phyloP scores from a whole-genome alignment of 1,139 yeast genomes.

The Kazachstania sp. region DNA sequence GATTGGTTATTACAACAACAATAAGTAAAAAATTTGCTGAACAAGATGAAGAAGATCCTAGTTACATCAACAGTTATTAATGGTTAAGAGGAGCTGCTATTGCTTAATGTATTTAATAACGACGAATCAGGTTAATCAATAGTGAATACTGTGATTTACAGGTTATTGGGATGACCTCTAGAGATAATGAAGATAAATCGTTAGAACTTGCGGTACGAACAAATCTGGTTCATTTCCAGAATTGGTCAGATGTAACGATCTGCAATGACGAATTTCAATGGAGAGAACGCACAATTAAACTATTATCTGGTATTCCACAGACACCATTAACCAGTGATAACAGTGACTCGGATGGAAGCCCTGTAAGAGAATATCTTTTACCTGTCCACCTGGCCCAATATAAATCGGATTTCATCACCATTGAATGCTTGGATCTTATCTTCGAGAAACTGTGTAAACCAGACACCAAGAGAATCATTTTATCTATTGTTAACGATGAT shows the following conservation, averaged over 20 bases:
- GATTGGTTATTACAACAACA: too few relatives aligned
- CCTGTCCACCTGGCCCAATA: conserved; percentile 29
- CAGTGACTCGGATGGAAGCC: conserved; percentile 5
- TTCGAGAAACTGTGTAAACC: conserved; percentile 23
- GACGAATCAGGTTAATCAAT: too few relatives aligned
- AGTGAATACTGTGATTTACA: too few relatives aligned
- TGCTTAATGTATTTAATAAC: too few relatives aligned
- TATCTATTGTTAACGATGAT: conserved; percentile 54
- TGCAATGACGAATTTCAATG: conserved; percentile 11
- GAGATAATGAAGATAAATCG: conserved; percentile 5
- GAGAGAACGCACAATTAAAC: conserved; percentile 11
- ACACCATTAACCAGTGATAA: conserved; percentile 29
- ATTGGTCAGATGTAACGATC: conserved; percentile 43
- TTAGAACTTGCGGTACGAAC: conserved; percentile 22
- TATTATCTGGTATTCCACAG: conserved; percentile 30
- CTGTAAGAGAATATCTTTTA: conserved; percentile 22
- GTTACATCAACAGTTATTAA: too few relatives aligned
- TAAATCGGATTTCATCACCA: conserved; percentile 29
- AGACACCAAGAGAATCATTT: conserved; percentile 34
- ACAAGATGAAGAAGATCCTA: too few relatives aligned
- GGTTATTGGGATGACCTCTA: too few relatives aligned
- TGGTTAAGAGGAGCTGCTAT: too few relatives aligned
- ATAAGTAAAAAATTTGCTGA: too few relatives aligned
- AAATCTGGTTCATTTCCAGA: conserved; percentile 45
- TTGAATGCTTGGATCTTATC: conserved; percentile 24